Evolutionary conservation across 1,284 basidiomycete species (phyloP), one percentile per base, ranked within the genome.

Genomic region (Rhodotorula sp.): DNA sequence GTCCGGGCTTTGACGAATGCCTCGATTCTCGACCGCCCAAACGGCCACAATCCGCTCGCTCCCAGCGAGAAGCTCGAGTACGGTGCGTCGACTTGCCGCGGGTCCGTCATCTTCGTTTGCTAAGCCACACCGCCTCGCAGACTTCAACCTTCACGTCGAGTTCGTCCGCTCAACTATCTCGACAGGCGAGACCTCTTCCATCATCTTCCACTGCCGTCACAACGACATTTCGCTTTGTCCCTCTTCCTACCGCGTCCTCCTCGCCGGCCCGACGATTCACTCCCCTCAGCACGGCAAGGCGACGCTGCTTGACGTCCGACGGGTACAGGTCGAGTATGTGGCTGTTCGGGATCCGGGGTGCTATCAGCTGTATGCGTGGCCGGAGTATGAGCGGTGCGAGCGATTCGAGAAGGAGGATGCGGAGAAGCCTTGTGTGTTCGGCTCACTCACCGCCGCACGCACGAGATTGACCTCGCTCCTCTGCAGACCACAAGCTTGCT

Each of bases 381-480:
- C 67, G 4, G 67, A 68, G 53, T 59, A 60, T 32, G 62, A 60
- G 20, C 49, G 32, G 34, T 68, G 67, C 58, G 67, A 68, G 29
- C 53, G 44, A 46, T 68, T 46, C 46, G 55, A 63, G n/a, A 54
- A 59, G 10, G 58, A 30, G 5, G 62, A 68, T n/a, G 44, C 34
- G 22, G 9, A 19, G 48, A 44, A 44, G 39, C 39, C 54, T 19
- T 57, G 62, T 64, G 54, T 27, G 62, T 32, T 24, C n/a, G 13
- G 24, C 19, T 5, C 17, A 9, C 17, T 15, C 24, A 17, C n/a
- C 22, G 1, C 34, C 5, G 22, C 6, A 17, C 1, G 39, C n/a
- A n/a, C 39, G 56, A 17, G 3, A 1, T 27, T 34, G 24, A 34
- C n/a, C 10, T 4, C 49, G 32, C 2, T 29, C n/a, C 22, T n/a